Evolutionary conservation across 164 flowering plant species (phyloP).

Genomic region (Protea cynaroides): DNA sequence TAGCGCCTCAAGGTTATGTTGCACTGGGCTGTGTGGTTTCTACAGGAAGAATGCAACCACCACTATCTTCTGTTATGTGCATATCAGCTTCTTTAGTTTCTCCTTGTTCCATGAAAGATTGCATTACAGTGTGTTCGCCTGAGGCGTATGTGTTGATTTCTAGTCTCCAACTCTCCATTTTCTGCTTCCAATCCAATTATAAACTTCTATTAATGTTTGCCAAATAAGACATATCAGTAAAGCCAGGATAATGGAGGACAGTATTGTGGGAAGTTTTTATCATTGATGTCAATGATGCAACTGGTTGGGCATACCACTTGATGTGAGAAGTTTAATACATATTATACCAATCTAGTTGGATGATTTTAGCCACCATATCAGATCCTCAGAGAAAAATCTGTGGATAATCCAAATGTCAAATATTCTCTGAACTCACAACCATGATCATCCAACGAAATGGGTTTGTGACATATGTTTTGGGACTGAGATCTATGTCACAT

Average conservation of each 20-base stretch:
- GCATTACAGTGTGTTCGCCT: conserved; percentile 41
- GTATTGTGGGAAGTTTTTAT: background rate
- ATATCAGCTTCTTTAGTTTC: conserved; percentile 70
- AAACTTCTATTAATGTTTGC: background rate
- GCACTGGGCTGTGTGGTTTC: conserved; percentile 94
- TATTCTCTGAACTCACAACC: background rate
- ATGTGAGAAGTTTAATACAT: background rate
- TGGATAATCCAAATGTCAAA: too few relatives aligned
- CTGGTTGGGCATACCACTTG: background rate
- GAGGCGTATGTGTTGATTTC: conserved; percentile 40
- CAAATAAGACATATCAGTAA: background rate
- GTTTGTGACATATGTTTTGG: background rate
- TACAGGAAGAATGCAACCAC: conserved; percentile 55
- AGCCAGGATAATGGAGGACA: background rate
- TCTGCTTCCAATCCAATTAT: conserved; percentile 7
- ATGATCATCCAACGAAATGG: background rate
- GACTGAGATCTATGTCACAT: conserved; percentile 1
- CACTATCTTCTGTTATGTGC: conserved; percentile 68
- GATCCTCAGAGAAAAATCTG: too few relatives aligned
- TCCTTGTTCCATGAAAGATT: conserved; percentile 76
- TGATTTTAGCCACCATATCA: too few relatives aligned
- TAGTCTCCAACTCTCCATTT: background rate
- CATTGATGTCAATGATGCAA: background rate
- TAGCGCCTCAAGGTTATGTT: conserved; percentile 89
- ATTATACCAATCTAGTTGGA: background rate